Evolutionary conservation across 306 rosid species (phyloP).

Genomic region (Dryas octopetala): DNA sequence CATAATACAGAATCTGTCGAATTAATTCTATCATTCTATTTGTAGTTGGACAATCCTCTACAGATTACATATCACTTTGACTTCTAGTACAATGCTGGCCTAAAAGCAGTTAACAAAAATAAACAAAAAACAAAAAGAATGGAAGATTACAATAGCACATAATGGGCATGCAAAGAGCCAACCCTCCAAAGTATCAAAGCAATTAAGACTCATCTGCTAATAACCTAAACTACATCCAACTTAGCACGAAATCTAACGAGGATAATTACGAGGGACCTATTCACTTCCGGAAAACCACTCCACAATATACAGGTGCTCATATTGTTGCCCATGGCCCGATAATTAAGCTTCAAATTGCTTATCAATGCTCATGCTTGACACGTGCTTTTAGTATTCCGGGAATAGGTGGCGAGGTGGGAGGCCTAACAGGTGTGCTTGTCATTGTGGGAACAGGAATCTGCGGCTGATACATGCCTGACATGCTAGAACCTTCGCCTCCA

Average conservation of each 20-base stretch:
- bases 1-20: too few relatives aligned
- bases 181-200: conserved; percentile 25
- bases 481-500: conserved; percentile 78
- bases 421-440: conserved; percentile 51
- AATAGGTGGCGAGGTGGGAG: conserved; percentile 85
- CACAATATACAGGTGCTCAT: conserved; percentile 64
- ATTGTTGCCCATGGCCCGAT: conserved; percentile 28
- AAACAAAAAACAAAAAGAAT: too few relatives aligned
- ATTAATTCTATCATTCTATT: too few relatives aligned
- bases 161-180: too few relatives aligned
- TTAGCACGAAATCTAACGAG: conserved; percentile 29
- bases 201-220: conserved; percentile 33
- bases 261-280: conserved; percentile 25
- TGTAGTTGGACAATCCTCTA: too few relatives aligned
- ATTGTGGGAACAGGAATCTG: conserved; percentile 46
- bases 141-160: too few relatives aligned
- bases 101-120: too few relatives aligned
- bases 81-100: too few relatives aligned
- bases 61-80: too few relatives aligned
- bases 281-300: conserved; percentile 42
- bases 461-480: conserved; percentile 58
- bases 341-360: conserved; percentile 15
- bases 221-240: conserved; percentile 42
- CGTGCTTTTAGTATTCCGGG: conserved; percentile 97
- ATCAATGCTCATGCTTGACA: conserved; percentile 78